A percentile compares a stretch with the other conserved stretches of the same genome.
phyloP scores from a whole-genome alignment of 176 grass and related monocot species.

The Oryza nivara region DNA sequence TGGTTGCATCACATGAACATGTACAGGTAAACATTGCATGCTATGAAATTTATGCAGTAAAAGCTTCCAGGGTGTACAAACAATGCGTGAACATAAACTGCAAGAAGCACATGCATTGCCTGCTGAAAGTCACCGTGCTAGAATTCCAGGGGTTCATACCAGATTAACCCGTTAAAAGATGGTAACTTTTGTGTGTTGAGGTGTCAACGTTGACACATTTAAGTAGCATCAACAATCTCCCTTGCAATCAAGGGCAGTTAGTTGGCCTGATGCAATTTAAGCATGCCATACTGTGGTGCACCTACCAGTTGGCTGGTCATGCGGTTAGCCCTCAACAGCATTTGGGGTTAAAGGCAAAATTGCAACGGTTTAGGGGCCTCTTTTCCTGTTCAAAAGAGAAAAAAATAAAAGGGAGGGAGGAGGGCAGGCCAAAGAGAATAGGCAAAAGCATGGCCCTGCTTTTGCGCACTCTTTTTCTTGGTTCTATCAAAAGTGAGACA shows the following conservation, averaged over 20 bases:
- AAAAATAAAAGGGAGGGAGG: slow-evolving; percentile 9
- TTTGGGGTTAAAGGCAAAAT: slow-evolving; percentile 38
- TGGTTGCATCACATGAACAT: slow-evolving; percentile 13
- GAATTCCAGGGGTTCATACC: neutral
- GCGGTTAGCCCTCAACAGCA: slow-evolving; percentile 35
- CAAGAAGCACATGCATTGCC: neutral
- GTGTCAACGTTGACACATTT: slow-evolving; percentile 45
- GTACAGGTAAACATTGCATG: neutral
- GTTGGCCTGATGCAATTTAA: slow-evolving; percentile 51
- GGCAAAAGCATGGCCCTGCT: slow-evolving; percentile 51
- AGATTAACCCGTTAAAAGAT: neutral
- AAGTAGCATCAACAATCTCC: slow-evolving; percentile 41
- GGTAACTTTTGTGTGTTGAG: slow-evolving; percentile 34
- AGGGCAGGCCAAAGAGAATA: slow-evolving; percentile 35
- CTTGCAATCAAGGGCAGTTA: slow-evolving; percentile 51
- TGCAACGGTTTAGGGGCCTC: slow-evolving; percentile 32
- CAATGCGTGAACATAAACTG: neutral
- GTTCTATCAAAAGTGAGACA: slow-evolving; percentile 62
- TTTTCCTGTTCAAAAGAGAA: slow-evolving; percentile 56
- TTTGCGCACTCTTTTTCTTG: slow-evolving; percentile 46
- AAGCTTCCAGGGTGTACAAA: neutral
- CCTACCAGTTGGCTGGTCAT: slow-evolving; percentile 47
- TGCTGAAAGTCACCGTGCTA: neutral
- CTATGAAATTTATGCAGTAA: slow-evolving; percentile 13
- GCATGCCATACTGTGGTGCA: slow-evolving; percentile 38